Base-by-base conservation (phyloP, 2,329 filamentous ascomycete species). In the Endoconidiophora laricicola region DNA sequence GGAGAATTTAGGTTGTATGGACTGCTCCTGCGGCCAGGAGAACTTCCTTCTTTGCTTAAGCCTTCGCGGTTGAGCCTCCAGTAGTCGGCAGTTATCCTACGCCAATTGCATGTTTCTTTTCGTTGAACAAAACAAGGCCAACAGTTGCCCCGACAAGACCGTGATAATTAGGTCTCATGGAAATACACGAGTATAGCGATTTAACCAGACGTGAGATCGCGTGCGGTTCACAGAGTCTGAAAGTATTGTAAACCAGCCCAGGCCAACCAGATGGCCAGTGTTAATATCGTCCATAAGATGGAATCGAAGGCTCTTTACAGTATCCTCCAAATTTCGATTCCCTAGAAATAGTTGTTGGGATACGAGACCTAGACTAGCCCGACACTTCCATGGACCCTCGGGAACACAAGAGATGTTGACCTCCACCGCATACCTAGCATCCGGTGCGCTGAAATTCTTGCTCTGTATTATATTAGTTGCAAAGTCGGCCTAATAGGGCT, bases 131-230 rank as follows among this genome's bases (percentile, higher is more conserved):
- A 0, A 80, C 67, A 2, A 69, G 69, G 1, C 69, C 62, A 1
- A 82, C 76, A 50, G 72, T 72, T 2, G 71, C 69, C 56, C 79
- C 68, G 0, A 71, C 64, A 0, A 82, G 63, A 3, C 82, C 65
- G 51, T 81, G 73, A 2, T 82, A 68, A 50, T 79, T 79, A 0
- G 73, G 68, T 44, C 76, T 67, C 2, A 69, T 61, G 1, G 54
- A 56, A 3, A 55, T 55, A 62, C 60, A 12, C 56, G 52, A 6
- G 57, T 58, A 46, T 60, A 62, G 44, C 61, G 60, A 39, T 58
- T 59, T 14, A 57, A 51, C 36, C 56, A 56, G 4, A 59, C 59
- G 49, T 60, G 55, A 47, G 56, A 62, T 52, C 23, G 55, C 44
- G 43, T 67, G 57, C 42, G 61, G 52, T 37, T 63, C 46, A 39